Evolutionary conservation across 2,329 filamentous ascomycete genomes (phyloP).

Genomic region (Pseudogymnoascus destructans): DNA sequence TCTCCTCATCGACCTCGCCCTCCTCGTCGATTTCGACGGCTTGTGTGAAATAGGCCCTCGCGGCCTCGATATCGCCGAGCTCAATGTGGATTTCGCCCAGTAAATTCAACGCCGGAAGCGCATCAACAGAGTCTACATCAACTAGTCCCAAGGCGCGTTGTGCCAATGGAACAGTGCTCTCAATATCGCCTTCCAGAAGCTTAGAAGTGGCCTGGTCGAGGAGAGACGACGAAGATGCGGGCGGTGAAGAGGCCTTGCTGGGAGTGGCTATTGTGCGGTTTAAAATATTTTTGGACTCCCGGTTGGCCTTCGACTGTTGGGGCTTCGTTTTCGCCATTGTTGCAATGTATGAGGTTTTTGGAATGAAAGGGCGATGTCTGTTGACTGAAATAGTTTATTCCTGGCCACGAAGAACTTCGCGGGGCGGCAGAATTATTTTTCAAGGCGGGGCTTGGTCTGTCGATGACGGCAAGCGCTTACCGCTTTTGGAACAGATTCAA

Average conservation of each 20-base stretch:
- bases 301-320: conserved; percentile 22
- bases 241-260: conserved; percentile 19
- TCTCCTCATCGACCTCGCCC: conserved; percentile 53
- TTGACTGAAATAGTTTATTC: neutral
- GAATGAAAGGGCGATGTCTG: neutral
- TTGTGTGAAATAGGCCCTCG: conserved; percentile 56
- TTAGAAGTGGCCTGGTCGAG: conserved; percentile 21
- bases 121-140: conserved; percentile 19
- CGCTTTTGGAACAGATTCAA: conserved; percentile 3
- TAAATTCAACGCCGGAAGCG: conserved; percentile 25
- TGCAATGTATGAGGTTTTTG: conserved; percentile 5
- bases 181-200: conserved; percentile 25
- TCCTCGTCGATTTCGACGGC: conserved; percentile 67
- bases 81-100: conserved; percentile 28
- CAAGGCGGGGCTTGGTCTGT: neutral
- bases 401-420: conserved; percentile 4
- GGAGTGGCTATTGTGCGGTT: conserved; percentile 20
- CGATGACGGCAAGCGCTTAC: conserved; percentile 8
- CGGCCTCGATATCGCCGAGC: conserved; percentile 57
- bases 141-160: conserved; percentile 20
- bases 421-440: conserved; percentile 10
- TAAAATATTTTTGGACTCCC: conserved; percentile 21
- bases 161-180: conserved; percentile 21
- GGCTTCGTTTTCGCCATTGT: conserved; percentile 27
- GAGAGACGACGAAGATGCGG: conserved; percentile 17